Base-by-base conservation (phyloP, 768 basidiomycete species). In the Pleurotus tuber-regium region DNA sequence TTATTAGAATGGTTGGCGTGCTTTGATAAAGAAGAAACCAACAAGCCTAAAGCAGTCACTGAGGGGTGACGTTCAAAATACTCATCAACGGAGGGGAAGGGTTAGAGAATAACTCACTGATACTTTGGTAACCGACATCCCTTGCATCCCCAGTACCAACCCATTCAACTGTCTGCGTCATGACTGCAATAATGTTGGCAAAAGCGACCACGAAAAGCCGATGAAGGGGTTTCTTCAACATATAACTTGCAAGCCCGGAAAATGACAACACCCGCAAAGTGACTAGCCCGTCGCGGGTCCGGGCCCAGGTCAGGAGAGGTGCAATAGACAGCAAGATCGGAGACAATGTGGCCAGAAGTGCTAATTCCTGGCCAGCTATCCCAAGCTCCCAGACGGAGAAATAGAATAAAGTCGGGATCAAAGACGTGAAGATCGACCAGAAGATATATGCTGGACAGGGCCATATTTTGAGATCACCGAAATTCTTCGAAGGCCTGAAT, bases 301-400 rank as follows among this genome's bases (percentile, higher is more conserved):
- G 63, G 11, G 74, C 72, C 68, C 79, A 79, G 3, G 66, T 61
- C 28, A 72, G 67, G 23, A 86, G 35, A 1, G 72, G 63, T 1
- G 72, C 59, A 35, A 78, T 64, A 0, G 76, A 70, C 10, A 94
- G 75, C 11, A 91, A 61, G 4, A 77, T 55, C 0, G 91, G 89
- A 0, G 92, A 83, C 23, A 95, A 76, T 6, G 83, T 81, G 6
- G 80, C 77, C 7, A 94, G 70, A 2, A 92, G 68, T 0, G 91
- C 79, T 12, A 90, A 73, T 62, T 96, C 93, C 29, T 86, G 80
- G 4, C 93, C 93, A 9, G 88, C 82, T 25, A 95, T 76, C 23
- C 87, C 90, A 14, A 94, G 83, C 62, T 91, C 79, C 92, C 92
- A 94, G 16, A 96, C 83, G 21, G 89, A 92, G 70, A 92, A 95